Conservation (phyloP, 371 early-diverging fungal genomes). For the Coemansia sp. region DNA sequence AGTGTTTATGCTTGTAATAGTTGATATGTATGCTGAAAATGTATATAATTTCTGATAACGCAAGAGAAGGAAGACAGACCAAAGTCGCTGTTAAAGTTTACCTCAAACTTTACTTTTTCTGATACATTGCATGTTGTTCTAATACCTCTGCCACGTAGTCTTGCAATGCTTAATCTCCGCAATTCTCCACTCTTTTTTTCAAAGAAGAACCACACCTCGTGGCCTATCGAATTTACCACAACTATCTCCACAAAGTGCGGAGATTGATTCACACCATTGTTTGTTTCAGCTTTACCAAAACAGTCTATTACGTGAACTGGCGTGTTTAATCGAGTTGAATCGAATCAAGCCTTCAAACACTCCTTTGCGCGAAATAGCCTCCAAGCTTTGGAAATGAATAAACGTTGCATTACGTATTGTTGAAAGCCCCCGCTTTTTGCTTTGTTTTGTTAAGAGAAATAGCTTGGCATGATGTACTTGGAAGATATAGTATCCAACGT, state of each 20-base stretch:
- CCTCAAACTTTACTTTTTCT: not conserved
- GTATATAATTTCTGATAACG: not conserved
- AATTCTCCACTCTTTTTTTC: not conserved
- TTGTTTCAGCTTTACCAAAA: not conserved
- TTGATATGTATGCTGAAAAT: not conserved
- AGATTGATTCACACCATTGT: not conserved
- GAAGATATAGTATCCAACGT: not conserved
- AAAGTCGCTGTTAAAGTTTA: not conserved
- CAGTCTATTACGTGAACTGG: not conserved
- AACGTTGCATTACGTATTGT: not conserved
- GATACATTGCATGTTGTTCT: not conserved
- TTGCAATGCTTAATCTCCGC: not conserved
- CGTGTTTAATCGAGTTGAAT: not conserved
- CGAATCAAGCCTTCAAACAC: not conserved
- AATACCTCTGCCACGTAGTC: not conserved
- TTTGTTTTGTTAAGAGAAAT: not conserved
- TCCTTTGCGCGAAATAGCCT: not conserved
- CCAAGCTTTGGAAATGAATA: not conserved
- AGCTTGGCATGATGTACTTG: not conserved
- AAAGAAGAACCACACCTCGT: not conserved
- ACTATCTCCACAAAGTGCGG: not conserved
- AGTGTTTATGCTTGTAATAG: not conserved
- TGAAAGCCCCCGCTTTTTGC: not conserved
- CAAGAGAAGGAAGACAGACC: not conserved
- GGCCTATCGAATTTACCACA: not conserved